phyloP scores from a whole-genome alignment of 306 rosid genomes.

The Trichosanthes truncata region DNA sequence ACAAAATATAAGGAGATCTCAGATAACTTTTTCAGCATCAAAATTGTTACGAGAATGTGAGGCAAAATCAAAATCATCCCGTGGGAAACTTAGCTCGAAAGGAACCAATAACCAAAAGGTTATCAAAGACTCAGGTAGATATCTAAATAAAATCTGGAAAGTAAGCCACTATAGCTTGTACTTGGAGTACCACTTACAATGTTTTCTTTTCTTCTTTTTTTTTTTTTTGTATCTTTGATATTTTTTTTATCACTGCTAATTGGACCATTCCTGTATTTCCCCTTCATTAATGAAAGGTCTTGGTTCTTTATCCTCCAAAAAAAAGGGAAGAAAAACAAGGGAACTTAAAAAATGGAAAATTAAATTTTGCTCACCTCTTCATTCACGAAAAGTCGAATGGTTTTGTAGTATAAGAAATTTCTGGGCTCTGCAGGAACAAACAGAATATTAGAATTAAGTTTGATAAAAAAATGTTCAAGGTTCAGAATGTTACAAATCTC shows the following conservation, averaged over 20 bases:
- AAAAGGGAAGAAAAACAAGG: background rate
- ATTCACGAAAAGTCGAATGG: conserved; percentile 53
- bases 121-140: background rate
- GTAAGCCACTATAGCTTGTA: background rate
- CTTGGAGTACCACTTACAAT: background rate
- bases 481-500: conserved; percentile 8
- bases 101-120: background rate
- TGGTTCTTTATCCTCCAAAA: background rate
- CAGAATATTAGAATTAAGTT: conserved; percentile 9
- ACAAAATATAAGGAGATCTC: background rate
- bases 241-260: background rate
- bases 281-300: background rate
- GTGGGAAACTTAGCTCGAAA: background rate
- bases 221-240: background rate
- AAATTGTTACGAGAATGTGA: background rate
- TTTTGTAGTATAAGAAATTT: conserved; percentile 52
- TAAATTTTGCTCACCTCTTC: conserved; percentile 57
- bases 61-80: background rate
- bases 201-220: background rate
- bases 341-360: conserved; percentile 3
- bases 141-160: background rate
- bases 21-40: background rate
- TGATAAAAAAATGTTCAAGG: background rate
- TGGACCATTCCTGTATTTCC: background rate
- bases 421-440: conserved; percentile 60